Evolutionary conservation across 176 grass and related monocot genomes (phyloP), one percentile per base, ranked within the genome.

Genomic region (Eremochloa ophiuroides): DNA sequence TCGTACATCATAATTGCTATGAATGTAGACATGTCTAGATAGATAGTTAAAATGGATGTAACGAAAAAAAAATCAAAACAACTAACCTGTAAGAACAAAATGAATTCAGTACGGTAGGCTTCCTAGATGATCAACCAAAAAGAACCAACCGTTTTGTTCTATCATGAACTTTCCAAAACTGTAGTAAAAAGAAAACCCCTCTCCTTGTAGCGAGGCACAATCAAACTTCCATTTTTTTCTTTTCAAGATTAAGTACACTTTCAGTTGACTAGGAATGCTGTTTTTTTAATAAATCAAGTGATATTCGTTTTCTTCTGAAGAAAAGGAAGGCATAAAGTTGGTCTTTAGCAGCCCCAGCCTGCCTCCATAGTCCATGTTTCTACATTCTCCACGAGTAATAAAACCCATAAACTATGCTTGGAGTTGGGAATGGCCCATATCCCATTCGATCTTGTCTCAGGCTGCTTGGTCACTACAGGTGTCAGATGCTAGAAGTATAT

Each of bases 321-420:
- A 77, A n/a, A 38, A 76, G 2, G 5, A 34, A 5, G 4, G 10
- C 5, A 43, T 13, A 51, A 38, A 14, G 58, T 75, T 88, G 80
- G 67, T 84, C 48, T 46, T 74, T 66, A 70, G 87, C 82, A 76
- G 87, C 87, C 84, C 23, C 18, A n/a, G n/a, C n/a, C n/a, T 37
- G 18, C 1, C 6, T 50, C 62, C 28, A 50, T 66, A 22, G 76
- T 66, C 42, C 29, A 66, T 12, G 40, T 38, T 73, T 41, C 3
- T n/a, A 47, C 25, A 28, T 41, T 42, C 39, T 8, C 9, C 30
- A 65, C 69, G 33, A 75, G 25, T 38, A 8, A 50, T 20, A 50
- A 20, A 58, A 38, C 33, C 11, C 28, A 66, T 79, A 83, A 78
- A 72, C 20, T 88, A 66, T 73, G n/a, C 11, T 80, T 38, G 7